Base-by-base conservation (phyloP, 345 rosid genomes). In the Pugionium cornutum region DNA sequence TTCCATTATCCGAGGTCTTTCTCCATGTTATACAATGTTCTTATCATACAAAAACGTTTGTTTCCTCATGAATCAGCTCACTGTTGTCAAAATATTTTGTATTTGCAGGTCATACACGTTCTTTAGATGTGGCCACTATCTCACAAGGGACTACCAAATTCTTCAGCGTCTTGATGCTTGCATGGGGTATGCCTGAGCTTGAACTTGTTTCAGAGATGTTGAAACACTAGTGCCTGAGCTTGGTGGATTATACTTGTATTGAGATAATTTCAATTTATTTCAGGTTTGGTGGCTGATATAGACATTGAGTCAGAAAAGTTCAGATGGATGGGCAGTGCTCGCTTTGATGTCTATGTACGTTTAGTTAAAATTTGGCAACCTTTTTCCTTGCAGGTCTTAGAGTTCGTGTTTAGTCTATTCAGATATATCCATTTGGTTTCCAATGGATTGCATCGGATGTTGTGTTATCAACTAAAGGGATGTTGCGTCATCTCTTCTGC, bases 291-390 rank as follows among this genome's bases (percentile, higher is more conserved):
- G 69, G 99, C 99, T 37, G 97, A 91, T 75, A 83, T 94, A 68
- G 99, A 94, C 79, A 88, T 94, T 11, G 99, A 90, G 66, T 90
- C 96, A 51, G 97, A 94, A 67, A 88, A 82, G 69, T 91, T 84
- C 68, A 84, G 99, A 68, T 88, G 99, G 96, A 84, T 94, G 97
- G 99, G 99, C 41, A 80, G 92, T 77, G 79, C 85, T 66, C 95
- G 95, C 40, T 30, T 88, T 51, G 97, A 88, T 66, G 75, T 94
- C 67, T 88, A 90, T 73, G 99, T 94, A 88, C 31, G 95, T 76
- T 61, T 59, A 37, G 33, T 30, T 41, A 39, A 39, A 39, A 5
- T 29, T 47, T 51, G 70, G 41, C 30, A 27, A 7, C 4, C 28
- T 47, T 70, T 31, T 31, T 9, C 34, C 31, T 2, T 70, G 43